These are phyloP conservation scores for Neopestalotiopsis clavispora DNA, from an alignment of 2,329 filamentous ascomycete species.

Conservation along the genomic window DNA sequence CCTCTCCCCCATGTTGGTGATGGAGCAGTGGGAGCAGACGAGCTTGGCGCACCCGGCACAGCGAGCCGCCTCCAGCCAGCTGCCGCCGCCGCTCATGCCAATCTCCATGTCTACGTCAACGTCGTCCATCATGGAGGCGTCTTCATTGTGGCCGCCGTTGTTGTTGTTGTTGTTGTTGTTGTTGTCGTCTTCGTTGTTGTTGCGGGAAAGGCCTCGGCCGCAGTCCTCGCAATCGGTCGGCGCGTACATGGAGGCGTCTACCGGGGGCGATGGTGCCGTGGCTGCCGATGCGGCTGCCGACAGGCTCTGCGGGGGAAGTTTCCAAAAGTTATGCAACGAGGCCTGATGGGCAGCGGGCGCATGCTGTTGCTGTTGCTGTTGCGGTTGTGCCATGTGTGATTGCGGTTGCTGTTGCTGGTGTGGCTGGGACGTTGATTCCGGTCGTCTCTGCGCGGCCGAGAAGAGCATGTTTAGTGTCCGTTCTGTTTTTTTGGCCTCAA, in stretches of 20 bases:
- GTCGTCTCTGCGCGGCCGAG: constrained; percentile 42
- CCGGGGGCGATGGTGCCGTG: constrained; percentile 20
- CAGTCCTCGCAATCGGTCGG: constrained; percentile 60
- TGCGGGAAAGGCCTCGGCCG: constrained; percentile 35
- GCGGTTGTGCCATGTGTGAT: constrained; percentile 24
- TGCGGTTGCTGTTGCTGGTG: constrained; percentile 26
- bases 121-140: constrained; percentile 29
- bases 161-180: constrained; percentile 31
- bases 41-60: constrained; percentile 59
- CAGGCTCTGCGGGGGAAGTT: constrained; percentile 45
- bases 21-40: constrained; percentile 64
- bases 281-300: constrained; percentile 29
- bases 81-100: constrained; percentile 38
- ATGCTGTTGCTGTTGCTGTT: background rate
- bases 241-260: constrained; percentile 24
- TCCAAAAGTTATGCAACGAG: constrained; percentile 67
- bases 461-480: constrained; percentile 64
- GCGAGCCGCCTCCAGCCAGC: constrained; percentile 32
- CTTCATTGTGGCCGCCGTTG: constrained; percentile 37
- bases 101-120: constrained; percentile 45
- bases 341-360: constrained; percentile 42
- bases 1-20: constrained; percentile 61
- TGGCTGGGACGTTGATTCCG: constrained; percentile 40
- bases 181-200: constrained; percentile 40
- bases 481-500: constrained; percentile 40